Percentiles rank a stretch among this genome's conserved stretches.
phyloP scores from a whole-genome alignment of 192 early-diverging fungal genomes.

The Mortierella alpina region DNA sequence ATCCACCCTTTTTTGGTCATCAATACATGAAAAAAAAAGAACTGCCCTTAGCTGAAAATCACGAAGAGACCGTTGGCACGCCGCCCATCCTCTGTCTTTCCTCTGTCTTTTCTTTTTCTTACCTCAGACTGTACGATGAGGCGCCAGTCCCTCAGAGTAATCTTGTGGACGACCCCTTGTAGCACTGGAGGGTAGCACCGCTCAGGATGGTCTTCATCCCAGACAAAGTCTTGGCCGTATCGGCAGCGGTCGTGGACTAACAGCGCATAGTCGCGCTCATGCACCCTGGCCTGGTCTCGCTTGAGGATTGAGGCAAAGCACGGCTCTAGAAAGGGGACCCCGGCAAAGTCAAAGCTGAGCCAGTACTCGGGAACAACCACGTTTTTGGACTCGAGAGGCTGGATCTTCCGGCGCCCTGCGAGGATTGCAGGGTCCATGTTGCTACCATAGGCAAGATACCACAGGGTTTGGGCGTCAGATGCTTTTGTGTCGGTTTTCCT shows the following conservation, averaged over 20 bases:
- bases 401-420: conserved; percentile 39
- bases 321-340: conserved; percentile 44
- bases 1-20: conserved; percentile 27
- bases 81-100: no score
- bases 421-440: conserved; percentile 50
- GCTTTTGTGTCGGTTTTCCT: no score
- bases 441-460: conserved; percentile 48
- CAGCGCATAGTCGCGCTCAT: conserved; percentile 28
- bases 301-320: conserved; percentile 52
- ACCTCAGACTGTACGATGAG: conserved; percentile 45
- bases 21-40: neutral
- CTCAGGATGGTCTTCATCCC: conserved; percentile 35
- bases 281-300: conserved; percentile 6
- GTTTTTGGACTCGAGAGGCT: conserved; percentile 25
- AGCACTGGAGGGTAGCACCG: conserved; percentile 38
- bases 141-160: conserved; percentile 46
- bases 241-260: conserved; percentile 29
- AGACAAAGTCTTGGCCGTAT: conserved; percentile 34
- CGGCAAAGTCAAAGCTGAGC: conserved; percentile 50
- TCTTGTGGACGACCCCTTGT: conserved; percentile 46
- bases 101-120: neutral
- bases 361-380: conserved; percentile 48
- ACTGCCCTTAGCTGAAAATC: neutral
- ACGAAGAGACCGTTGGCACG: neutral
- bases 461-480: neutral